phyloP scores from a whole-genome alignment of 495 filamentous ascomycete genomes.

The Aspergillus carlsbadensis region DNA sequence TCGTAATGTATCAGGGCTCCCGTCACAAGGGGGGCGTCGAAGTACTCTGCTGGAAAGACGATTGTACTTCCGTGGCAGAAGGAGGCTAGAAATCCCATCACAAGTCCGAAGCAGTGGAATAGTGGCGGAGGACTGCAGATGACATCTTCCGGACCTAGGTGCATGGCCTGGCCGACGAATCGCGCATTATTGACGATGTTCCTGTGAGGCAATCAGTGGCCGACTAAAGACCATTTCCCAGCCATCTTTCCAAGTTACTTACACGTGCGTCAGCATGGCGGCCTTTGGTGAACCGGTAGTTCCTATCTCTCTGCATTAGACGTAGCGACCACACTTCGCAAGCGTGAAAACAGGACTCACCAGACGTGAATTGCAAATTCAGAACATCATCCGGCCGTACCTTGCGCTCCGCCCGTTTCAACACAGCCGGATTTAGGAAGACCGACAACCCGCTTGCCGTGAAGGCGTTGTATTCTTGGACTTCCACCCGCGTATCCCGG shows the following conservation, averaged over 20 bases:
- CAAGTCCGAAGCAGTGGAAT: conserved; percentile 83
- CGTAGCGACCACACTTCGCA: too few species aligned
- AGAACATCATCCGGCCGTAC: conserved; percentile 58
- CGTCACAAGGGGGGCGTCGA: conserved; percentile 58
- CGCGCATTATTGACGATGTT: conserved; percentile 79
- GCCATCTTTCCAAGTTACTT: too few species aligned
- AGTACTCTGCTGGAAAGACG: conserved; percentile 63
- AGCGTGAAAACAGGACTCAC: too few species aligned
- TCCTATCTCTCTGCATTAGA: conserved; percentile 27
- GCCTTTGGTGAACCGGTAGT: conserved; percentile 81
- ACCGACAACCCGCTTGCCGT: too few species aligned
- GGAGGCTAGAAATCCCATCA: conserved; percentile 71
- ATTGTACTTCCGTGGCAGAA: conserved; percentile 65
- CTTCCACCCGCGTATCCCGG: too few species aligned
- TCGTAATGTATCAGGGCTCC: conserved; percentile 57
- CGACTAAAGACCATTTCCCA: too few species aligned
- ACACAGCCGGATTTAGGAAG: background rate
- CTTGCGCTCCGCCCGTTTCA: conserved; percentile 1
- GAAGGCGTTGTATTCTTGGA: too few species aligned
- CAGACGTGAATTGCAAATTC: conserved; percentile 85
- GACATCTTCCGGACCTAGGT: conserved; percentile 60
- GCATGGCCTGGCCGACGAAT: conserved; percentile 71
- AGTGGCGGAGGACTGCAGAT: conserved; percentile 77
- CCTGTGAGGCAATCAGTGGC: too few species aligned
- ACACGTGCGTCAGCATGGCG: conserved; percentile 71